Base-by-base conservation (phyloP, 2,329 filamentous ascomycete species). In the Fusarium gaditjirri region DNA sequence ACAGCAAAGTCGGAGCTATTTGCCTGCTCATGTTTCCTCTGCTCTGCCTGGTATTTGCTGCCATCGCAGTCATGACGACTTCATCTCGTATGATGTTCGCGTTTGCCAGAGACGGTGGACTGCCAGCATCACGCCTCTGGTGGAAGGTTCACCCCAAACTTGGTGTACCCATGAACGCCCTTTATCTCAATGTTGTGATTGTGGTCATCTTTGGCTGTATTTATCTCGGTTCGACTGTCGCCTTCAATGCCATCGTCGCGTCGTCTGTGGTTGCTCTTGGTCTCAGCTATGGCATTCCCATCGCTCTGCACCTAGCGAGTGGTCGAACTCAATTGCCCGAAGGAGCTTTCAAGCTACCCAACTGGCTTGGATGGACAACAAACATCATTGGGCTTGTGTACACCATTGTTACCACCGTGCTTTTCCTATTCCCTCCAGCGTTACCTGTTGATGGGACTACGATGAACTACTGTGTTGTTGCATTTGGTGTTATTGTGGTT, bases 251-350 rank as follows among this genome's bases (percentile, higher is more conserved):
- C 19, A 92, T 94, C 73, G 86, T 92, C 3, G 89, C 91, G 0
- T 88, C 91, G 0, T 92, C 91, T 0, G 92, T 94, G 1, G 91
- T 94, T 12, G 88, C 92, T 3, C 85, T 95, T 0, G 89, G 91
- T 11, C 82, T 94, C 9, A 91, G 91, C 5, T 95, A 95, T 73
- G 92, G 88, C 10, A 93, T 95, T 42, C 93, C 93, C 0, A 88
- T 93, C 50, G 84, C 87, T 1, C 89, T 94, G 72, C 93, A 94
- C 75, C 87, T 89, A 60, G 78, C 92, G 8, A 88, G 89, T 8
- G 89, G 91, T 19, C 86, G 91, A 8, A 87, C 84, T 38, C 89
- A 89, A 82, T 82, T 94, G 11, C 92, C 92, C 0, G 84, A 87
- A 8, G 62, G 80, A 12, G 77, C 78, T 0, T 84, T 83, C 69